Base-by-base conservation (phyloP, 257 asterid genomes). In the Solanum paucissectum region DNA sequence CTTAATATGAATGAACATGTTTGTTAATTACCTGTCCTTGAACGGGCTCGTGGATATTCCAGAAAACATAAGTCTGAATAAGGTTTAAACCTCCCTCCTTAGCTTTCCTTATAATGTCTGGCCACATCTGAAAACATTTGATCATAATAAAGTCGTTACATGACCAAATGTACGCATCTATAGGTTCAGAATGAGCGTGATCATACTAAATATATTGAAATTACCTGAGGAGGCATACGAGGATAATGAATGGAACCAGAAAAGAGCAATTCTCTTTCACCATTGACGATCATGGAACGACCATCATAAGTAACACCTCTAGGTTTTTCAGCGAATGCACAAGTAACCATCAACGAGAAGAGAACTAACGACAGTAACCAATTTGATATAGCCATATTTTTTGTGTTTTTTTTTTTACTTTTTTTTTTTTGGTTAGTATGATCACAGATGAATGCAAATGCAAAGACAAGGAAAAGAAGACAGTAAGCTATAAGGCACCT, bases 1-100 rank as follows among this genome's bases (percentile, higher is more conserved):
- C 16, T 14, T 74, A 23, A 55, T 3, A 60, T n/a, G 69, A 5
- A 62, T 2, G 9, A 23, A 69, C 66, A 68, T 36, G 16, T 18
- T n/a, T n/a, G 55, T 40, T 46, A 9, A 18, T 64, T 91, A 94
- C 98, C 94, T 94, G 89, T 69, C 97, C 97, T 90, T 93, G 91
- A 84, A 93, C 90, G 8, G 98, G 98, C 90, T 95, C 98, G 64
- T 95, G 98, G 89, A 92, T 89, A 90, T 95, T 95, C 98, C 98
- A 95, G 52, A 95, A 95, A 1, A 95, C 92, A 66, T 95, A 95
- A 36, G 98, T 95, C 89, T 93, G 95, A 44, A 95, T 94, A 42
- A 94, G 13, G 40, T 95, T 95, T 4, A 95, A 79, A 21, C 98
- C 98, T 36, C 95, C 96, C 25, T 90, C 90, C 74, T 93, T 95